Base-by-base conservation (phyloP, 2,329 filamentous ascomycete genomes). In the Laburnicola sp. region DNA sequence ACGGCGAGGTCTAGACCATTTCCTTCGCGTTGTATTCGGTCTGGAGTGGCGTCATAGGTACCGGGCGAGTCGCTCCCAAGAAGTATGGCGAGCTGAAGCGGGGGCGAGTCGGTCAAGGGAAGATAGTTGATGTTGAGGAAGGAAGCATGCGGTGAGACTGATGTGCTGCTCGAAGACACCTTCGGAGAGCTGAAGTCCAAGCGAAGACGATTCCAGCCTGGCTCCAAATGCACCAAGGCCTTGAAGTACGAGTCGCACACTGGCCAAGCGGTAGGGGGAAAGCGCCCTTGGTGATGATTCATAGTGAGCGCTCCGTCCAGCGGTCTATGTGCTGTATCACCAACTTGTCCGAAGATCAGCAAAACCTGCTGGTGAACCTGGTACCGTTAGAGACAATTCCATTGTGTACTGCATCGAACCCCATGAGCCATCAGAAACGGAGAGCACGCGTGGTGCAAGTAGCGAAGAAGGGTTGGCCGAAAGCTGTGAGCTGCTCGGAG, bases 311-410 rank as follows among this genome's bases (percentile, higher is more conserved):
- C 87, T 59, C 94, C 94, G 67, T 96, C 91, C 53, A 95, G 74
- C 45, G 84, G 78, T 67, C 84, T 83, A 45, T 85, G 80, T 30
- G 80, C 76, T 4, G 85, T 78, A 58, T 96, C 89, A 51, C 88
- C 91, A 59, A 96, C 87, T 42, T 88, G 86, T 44, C 93, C 93
- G 63, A 87, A 85, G 40, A 97, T 80, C 23, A 94, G 81, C 21
- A 97, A 79, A 6, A 95, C 83, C 70, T 96, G 97, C 77, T 97
- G 91, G 68, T 96, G 90, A 21, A 95, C 90, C 91, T 96, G 45
- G 32, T 42, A 4, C 30, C 35, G 36, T 27, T 57, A 60, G 72
- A 49, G 32, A 41, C 58, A 42, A 59, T 51, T 30, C 28, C 11
- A 23, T 40, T 43, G 9, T 7, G 16, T 1, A 70, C 16, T 35